Conservation (phyloP, 2,329 filamentous ascomycete species). For the Ophiostoma montium region DNA sequence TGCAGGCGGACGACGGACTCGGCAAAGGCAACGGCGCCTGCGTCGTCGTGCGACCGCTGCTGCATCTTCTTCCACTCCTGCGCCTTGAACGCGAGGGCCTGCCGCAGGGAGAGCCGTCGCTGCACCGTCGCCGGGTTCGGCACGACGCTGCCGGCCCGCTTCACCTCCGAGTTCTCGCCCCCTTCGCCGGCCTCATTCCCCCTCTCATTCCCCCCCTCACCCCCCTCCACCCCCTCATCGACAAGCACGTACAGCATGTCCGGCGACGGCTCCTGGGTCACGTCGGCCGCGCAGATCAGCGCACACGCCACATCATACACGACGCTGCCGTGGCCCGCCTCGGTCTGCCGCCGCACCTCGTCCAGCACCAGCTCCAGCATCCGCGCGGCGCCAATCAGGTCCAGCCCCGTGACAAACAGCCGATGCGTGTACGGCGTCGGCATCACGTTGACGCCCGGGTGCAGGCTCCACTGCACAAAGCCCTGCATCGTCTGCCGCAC, state of each 20-base stretch:
- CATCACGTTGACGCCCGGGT: slow-evolving; percentile 37
- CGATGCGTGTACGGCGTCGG: slow-evolving; percentile 59
- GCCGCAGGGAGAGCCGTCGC: slow-evolving; percentile 41
- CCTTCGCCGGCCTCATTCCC: neutral
- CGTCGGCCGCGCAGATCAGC: slow-evolving; percentile 54
- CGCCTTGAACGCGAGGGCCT: slow-evolving; percentile 42
- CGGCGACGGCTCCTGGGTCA: slow-evolving; percentile 26
- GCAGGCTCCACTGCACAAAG: slow-evolving; percentile 53
- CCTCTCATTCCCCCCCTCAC: neutral
- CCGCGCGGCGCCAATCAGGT: slow-evolving; percentile 46
- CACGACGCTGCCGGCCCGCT: slow-evolving; percentile 18
- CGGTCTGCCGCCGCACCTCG: slow-evolving; percentile 49
- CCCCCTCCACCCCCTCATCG: neutral
- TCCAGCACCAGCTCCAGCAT: slow-evolving; percentile 51
- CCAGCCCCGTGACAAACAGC: slow-evolving; percentile 46
- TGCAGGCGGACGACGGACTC: slow-evolving; percentile 50
- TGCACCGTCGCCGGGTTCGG: slow-evolving; percentile 26
- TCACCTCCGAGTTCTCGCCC: too few relatives aligned
- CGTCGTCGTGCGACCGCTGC: slow-evolving; percentile 25
- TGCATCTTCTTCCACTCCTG: slow-evolving; percentile 43
- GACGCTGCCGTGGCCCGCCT: slow-evolving; percentile 41
- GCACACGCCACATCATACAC: slow-evolving; percentile 57
- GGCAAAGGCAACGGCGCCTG: slow-evolving; percentile 35
- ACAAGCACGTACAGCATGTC: slow-evolving; percentile 13
- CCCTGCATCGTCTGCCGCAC: slow-evolving; percentile 47